phyloP scores from a whole-genome alignment of 441 rosid genomes.

The Gossypium davidsonii region DNA sequence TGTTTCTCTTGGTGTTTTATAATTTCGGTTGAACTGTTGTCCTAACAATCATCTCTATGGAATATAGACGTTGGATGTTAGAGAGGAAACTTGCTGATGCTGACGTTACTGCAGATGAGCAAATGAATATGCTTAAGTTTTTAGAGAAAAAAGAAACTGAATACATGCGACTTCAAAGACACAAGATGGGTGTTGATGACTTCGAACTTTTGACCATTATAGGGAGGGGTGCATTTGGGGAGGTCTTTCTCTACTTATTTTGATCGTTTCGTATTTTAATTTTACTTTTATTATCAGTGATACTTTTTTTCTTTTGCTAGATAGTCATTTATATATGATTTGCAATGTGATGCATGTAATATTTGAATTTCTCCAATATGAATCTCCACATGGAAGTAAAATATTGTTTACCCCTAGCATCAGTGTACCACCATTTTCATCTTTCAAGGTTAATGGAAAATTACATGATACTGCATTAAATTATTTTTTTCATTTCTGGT shows the following conservation, averaged over 20 bases:
- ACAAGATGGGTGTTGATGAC: conserved; percentile 45
- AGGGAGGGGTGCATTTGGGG: conserved; percentile 44
- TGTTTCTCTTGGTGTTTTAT: neutral
- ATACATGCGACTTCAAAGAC: conserved; percentile 39
- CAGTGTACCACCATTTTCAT: neutral
- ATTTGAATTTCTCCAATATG: neutral
- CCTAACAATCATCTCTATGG: neutral
- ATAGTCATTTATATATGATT: neutral
- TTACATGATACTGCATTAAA: neutral
- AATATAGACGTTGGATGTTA: conserved; percentile 11
- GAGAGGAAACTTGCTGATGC: conserved; percentile 38
- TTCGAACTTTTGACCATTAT: conserved; percentile 40
- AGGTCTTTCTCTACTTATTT: conserved; percentile 21
- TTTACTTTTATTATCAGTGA: neutral
- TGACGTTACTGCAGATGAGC: conserved; percentile 40
- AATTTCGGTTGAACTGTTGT: neutral
- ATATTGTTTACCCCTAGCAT: neutral
- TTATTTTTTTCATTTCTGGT: neutral
- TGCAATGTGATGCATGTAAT: neutral
- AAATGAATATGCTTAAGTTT: conserved; percentile 28
- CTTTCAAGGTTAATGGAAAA: neutral
- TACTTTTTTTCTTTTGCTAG: neutral
- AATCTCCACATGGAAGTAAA: neutral
- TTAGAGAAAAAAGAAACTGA: conserved; percentile 42
- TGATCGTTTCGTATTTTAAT: neutral